Evolutionary conservation across 441 rosid genomes (phyloP), one percentile per base, ranked within the genome.

Genomic region (Syzygium malaccense): DNA sequence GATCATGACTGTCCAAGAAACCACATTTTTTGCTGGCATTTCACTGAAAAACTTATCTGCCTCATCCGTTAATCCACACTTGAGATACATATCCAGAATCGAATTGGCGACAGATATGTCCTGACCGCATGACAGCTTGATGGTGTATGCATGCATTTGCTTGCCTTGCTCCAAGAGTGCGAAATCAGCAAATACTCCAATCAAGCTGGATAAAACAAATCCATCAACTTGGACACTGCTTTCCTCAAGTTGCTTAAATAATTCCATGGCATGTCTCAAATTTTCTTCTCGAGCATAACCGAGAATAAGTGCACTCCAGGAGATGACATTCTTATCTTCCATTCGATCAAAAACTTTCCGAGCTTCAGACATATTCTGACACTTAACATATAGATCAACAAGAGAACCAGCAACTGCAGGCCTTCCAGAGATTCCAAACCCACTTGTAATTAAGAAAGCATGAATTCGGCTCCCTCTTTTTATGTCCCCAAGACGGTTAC

Each of bases 1-100:
- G 90, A 98, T 97, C 97, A 97, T 92, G 45, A 94, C 92, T 4
- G 99, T 97, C 99, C 99, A 98, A 57, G 99, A 95, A 78, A 98
- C 94, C 90, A 95, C 95, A 92, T 95, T 93, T 91, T 89, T 94
- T 14, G 88, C 79, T 3, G 94, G 91, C 95, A 97, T 95, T 92
- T 94, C 89, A n/a, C 64, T 8, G 55, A 98, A 97, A 75, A 87
- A 89, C 90, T 87, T 92, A 88, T 95, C 94, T 54, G 99, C 99
- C 30, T 95, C 97, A 25, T 95, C 95, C 6, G 94, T 90, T 56
- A 93, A 68, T 71, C 99, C 99, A 87, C 96, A 95, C 85, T 96
- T 98, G 88, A 98, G 96, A 90, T 97, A 97, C 99, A 97, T 95
- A 89, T 97, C 99, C 86, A 96, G 89, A 68, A 94, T 79, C 8